Base-by-base conservation (phyloP, 192 early-diverging fungal species). In the Coemansia sp. region DNA sequence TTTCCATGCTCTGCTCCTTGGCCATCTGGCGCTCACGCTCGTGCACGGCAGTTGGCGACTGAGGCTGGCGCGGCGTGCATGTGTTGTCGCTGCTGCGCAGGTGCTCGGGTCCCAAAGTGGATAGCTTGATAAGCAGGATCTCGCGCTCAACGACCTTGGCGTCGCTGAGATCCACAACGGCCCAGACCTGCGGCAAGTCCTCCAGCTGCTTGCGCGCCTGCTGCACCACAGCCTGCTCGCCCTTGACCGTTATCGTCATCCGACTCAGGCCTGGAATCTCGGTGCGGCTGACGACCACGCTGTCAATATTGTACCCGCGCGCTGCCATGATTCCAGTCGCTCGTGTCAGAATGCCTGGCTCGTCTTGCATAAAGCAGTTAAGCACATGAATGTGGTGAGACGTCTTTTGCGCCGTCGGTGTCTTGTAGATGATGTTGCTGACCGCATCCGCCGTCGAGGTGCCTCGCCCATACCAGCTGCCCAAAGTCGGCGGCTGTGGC, bases 221-320 rank as follows among this genome's bases (percentile, higher is more conserved):
- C 71, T 95, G 93, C 65, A 99, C 88, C 36, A 85, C 86, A 9
- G 78, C 84, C 55, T 87, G 84, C 65, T 93, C 88, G n/a, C 94
- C 96, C 43, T 88, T 89, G 56, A 99, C 79, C 14, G 95, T 91
- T 50, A 99, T 91, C 6, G 95, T 99, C 94, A 97, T 96, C 46
- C 96, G 87, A 65, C 86, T 88, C 59, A 99, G 86, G 61, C 94
- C 94, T 0, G 88, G 87, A 14, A 95, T 94, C 74, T 99, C 95
- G 10, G 96, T 99, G 66, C 92, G 94, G 67, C 93, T 92, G 16
- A 97, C 96, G 6, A 99, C 95, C 48, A 99, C 84, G 46, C 93
- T 94, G 66, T 99, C 96, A 72, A 99, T 99, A 76, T 97, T 99
- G 84, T 96, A 95, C 0, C 94, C 93, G 67, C 96, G 84, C 28